Evolutionary conservation across 179 eudicot species (phyloP), one percentile per base, ranked within the genome.

Genomic region (Gypsophila paniculata): DNA sequence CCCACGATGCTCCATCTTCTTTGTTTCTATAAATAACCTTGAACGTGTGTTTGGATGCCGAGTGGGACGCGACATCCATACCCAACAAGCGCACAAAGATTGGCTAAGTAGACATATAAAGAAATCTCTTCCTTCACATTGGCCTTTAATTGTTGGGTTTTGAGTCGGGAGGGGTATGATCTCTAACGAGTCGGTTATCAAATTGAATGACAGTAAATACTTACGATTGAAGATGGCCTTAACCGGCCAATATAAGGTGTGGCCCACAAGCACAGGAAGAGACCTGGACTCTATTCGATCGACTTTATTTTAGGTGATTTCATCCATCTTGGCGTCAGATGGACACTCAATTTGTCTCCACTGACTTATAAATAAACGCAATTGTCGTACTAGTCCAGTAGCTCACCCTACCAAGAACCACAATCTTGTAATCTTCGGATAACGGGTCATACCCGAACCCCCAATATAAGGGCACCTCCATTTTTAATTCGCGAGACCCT

Each of bases 361-460:
- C 13, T 54, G 12, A 22, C 19, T 54, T 6, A 19, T 5, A 54
- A 18, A 54, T 4, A 7, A 3, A 18, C 11, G 60, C 60, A 54
- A 18, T 2, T 6, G 26, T 2, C 13, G 22, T 9, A 6, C 0
- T 19, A 54, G 21, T 2, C 19, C 6, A 7, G 6, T 15, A 0
- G 9, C 2, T 19, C 3, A 54, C 25, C 60, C n/a, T 6, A 2
- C 26, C 60, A 2, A 52, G 22, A 18, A 52, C 3, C 18, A n/a
- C 21, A 17, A 52, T 52, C 19, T 52, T 52, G 22, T 15, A 54
- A 19, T 54, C 26, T 11, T 54, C 60, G 9, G 60, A 54, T 54
- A 54, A 54, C 25, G 26, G 25, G 60, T 19, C 26, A 22, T 54
- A 54, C 60, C 60, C 60, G 23, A 54, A 54, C 60, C 60, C 60